Percentiles rank a stretch among this genome's conserved stretches.
These are phyloP conservation scores for Clonostachys sp. DNA, from an alignment of 2,329 filamentous ascomycete genomes.

Conservation along the genomic window DNA sequence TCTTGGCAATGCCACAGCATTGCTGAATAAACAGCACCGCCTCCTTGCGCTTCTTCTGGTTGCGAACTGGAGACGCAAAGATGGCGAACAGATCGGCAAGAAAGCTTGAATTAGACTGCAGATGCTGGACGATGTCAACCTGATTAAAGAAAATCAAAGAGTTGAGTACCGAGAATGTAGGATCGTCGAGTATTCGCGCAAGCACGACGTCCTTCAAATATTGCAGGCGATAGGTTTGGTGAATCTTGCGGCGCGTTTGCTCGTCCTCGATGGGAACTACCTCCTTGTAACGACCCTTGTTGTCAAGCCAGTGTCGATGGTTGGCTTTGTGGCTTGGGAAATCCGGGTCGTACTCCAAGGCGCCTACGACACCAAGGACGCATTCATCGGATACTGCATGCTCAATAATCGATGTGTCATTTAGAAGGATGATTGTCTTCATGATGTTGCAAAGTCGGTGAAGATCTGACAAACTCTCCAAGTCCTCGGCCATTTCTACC, in stretches of 20 bases:
- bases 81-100: conserved; percentile 84
- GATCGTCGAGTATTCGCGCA: conserved; percentile 92
- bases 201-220: conserved; percentile 99
- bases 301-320: conserved; percentile 86
- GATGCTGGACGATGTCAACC: conserved; percentile 92
- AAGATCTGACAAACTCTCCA: conserved; percentile 81
- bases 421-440: conserved; percentile 92
- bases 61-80: conserved; percentile 62
- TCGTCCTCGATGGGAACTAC: conserved; percentile 88
- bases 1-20: conserved; percentile 91
- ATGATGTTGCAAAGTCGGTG: conserved; percentile 96
- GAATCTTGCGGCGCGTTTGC: conserved; percentile 81
- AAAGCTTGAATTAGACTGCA: conserved; percentile 78
- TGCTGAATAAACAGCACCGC: conserved; percentile 96
- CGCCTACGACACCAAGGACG: conserved; percentile 88
- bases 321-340: conserved; percentile 98
- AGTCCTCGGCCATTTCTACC: conserved; percentile 83
- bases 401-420: conserved; percentile 93
- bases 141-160: conserved; percentile 99
- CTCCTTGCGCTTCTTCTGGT: conserved; percentile 78
- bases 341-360: conserved; percentile 95
- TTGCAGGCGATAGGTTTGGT: conserved; percentile 91
- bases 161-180: conserved; percentile 95
- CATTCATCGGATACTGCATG: conserved; percentile 86
- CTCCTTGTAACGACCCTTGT: conserved; percentile 89